phyloP scores from a whole-genome alignment of 306 rosid species.

The Hippophae tibetana region DNA sequence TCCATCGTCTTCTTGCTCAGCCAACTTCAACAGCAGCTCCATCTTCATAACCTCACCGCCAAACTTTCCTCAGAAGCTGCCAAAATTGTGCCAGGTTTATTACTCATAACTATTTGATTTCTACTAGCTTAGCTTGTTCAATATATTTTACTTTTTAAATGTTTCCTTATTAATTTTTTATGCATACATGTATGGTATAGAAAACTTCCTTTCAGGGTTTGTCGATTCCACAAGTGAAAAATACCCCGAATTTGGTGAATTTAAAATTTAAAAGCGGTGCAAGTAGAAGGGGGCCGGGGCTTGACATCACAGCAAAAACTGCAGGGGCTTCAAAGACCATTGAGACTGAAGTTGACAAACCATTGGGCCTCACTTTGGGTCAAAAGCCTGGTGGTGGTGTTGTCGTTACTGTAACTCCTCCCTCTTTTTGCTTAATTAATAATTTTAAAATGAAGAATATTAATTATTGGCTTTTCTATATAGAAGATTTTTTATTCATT shows the following conservation, averaged over 20 bases:
- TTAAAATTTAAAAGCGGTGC: slow-evolving; percentile 21
- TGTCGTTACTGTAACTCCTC: slow-evolving; percentile 56
- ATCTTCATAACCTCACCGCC: slow-evolving; percentile 31
- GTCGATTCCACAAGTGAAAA: slow-evolving; percentile 61
- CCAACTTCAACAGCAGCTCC: slow-evolving; percentile 39
- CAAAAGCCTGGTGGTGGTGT: slow-evolving; percentile 77
- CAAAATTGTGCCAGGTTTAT: slow-evolving; percentile 37
- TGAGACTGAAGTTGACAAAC: slow-evolving; percentile 92
- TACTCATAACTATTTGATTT: too few relatives aligned
- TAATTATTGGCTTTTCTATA: too few relatives aligned
- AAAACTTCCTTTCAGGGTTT: slow-evolving; percentile 69
- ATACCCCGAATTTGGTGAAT: slow-evolving; percentile 24
- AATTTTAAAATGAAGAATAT: too few relatives aligned
- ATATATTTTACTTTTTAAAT: not conserved
- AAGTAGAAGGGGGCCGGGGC: slow-evolving; percentile 22
- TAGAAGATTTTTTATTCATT: too few relatives aligned
- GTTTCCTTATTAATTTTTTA: not conserved
- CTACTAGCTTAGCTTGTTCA: too few relatives aligned
- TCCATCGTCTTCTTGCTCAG: slow-evolving; percentile 42
- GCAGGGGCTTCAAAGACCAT: slow-evolving; percentile 82
- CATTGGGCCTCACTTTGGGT: slow-evolving; percentile 94
- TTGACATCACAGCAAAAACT: slow-evolving; percentile 53
- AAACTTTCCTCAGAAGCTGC: slow-evolving; percentile 24
- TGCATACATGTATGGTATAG: slow-evolving; percentile 17
- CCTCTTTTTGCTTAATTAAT: too few relatives aligned